Base-by-base conservation (phyloP, 2,329 filamentous ascomycete species). In the Cytospora piceicola region DNA sequence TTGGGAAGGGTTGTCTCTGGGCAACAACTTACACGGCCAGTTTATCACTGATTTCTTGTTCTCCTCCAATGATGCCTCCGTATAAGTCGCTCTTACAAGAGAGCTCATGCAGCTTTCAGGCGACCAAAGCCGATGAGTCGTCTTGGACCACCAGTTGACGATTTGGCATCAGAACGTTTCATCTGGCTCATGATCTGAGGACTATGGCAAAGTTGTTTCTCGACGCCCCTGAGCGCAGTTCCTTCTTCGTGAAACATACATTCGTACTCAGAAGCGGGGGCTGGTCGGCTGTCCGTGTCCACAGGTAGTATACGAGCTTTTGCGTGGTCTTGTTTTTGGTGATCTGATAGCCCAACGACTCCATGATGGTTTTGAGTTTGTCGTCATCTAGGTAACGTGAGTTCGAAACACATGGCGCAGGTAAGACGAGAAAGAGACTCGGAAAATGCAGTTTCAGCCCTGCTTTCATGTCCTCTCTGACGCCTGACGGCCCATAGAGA, bases 191-290 rank as follows among this genome's bases (percentile, higher is more conserved):
- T 11, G 51, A 71, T 58, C 78, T 80, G 67, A 97, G 76, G 20
- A 92, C 85, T 71, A 98, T 88, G 17, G 91, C 88, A 76, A 98
- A 99, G 74, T 99, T 98, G 78, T 99, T 99, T 75, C 93, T 87
- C 29, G 82, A 85, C 61, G 82, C 81, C 14, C 94, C 94, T 27
- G 92, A 85, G 68, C 91, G 89, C 51, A 97, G 76, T 75, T 95
- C 90, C 68, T 86, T 85, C 78, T 98, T 98, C 67, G 82, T 82
- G 73, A 90, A 91, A 15, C 73, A 74, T 58, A 69, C 24, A 20
- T 34, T 52, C 15, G 51, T 52, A 29, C 59, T 71, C 58, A 68
- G 63, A 32, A 67, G 62, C 36, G 53, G 67, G 22, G 73, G 70
- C 27, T 67, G 39, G 8, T 61, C 64, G 12, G 70, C 70, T 8